These are phyloP conservation scores for Gliomastix tumulicola DNA, from an alignment of 2,329 filamentous ascomycete genomes.

Conservation along the genomic window DNA sequence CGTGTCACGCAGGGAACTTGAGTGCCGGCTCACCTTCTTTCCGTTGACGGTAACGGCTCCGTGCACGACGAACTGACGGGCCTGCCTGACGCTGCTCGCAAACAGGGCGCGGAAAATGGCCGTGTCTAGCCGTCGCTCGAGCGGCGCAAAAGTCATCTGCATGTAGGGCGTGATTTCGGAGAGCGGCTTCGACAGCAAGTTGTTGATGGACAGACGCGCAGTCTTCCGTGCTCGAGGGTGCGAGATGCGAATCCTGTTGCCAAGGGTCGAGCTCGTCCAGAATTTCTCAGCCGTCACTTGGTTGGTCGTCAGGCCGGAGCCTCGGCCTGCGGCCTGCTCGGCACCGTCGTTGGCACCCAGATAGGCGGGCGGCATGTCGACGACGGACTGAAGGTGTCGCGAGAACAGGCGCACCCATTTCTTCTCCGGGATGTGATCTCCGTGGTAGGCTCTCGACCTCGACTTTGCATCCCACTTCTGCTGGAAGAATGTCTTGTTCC, in stretches of 20 bases:
- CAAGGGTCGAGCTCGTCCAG: slow-evolving; percentile 18
- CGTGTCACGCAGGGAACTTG: no score
- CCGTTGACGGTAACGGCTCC: slow-evolving; percentile 94
- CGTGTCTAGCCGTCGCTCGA: slow-evolving; percentile 88
- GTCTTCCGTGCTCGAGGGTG: slow-evolving; percentile 1
- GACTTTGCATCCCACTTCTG: slow-evolving; percentile 96
- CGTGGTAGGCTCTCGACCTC: slow-evolving; percentile 78
- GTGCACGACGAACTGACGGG: slow-evolving; percentile 89
- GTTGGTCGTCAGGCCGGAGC: slow-evolving; percentile 53
- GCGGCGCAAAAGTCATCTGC: slow-evolving; percentile 89
- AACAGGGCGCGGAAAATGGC: slow-evolving; percentile 91
- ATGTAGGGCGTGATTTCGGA: slow-evolving; percentile 71
- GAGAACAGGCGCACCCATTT: slow-evolving; percentile 94
- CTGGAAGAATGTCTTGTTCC: slow-evolving; percentile 76
- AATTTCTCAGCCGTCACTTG: slow-evolving; percentile 23
- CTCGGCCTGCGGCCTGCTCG: slow-evolving; percentile 74
- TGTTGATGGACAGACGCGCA: background rate
- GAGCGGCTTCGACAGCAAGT: slow-evolving; percentile 13
- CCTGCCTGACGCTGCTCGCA: slow-evolving; percentile 86
- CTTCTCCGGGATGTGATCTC: slow-evolving; percentile 86
- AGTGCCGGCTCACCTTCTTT: slow-evolving; percentile 61
- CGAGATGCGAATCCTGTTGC: slow-evolving; percentile 5
- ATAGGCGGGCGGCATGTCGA: slow-evolving; percentile 76
- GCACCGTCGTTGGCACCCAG: slow-evolving; percentile 78
- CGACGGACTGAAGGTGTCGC: slow-evolving; percentile 70